These are phyloP conservation scores for Dictyophora rubrovolvata DNA, from an alignment of 768 basidiomycete species.

Conservation along the genomic window DNA sequence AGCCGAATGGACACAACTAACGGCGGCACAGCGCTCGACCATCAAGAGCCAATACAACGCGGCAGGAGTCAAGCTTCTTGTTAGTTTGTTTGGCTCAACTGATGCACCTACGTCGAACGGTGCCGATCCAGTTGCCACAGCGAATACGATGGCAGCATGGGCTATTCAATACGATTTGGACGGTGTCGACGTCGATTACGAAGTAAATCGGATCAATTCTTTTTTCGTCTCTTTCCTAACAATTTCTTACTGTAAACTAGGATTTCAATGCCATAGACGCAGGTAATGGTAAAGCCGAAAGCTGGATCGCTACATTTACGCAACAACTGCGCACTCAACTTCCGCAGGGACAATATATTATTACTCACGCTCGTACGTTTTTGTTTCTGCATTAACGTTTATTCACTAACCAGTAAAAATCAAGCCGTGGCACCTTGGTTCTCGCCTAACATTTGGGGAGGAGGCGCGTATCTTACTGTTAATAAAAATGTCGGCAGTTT, in stretches of 20 bases:
- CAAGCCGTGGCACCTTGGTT: slow-evolving; percentile 39
- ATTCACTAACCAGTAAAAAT: slow-evolving; percentile 15
- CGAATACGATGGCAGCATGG: slow-evolving; percentile 55
- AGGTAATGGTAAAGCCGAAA: slow-evolving; percentile 41
- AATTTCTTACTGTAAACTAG: slow-evolving; percentile 20
- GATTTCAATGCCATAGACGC: slow-evolving; percentile 53
- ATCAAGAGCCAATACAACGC: slow-evolving; percentile 44
- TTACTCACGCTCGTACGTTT: slow-evolving; percentile 26
- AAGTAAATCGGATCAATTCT: slow-evolving; percentile 23
- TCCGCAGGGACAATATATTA: slow-evolving; percentile 24
- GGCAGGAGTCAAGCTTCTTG: slow-evolving; percentile 52
- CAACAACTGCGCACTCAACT: slow-evolving; percentile 26
- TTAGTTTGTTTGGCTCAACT: slow-evolving; percentile 48
- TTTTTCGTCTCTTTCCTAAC: not conserved
- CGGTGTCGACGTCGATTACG: slow-evolving; percentile 70
- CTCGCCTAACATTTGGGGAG: slow-evolving; percentile 23
- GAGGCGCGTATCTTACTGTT: slow-evolving; percentile 32
- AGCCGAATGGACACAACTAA: slow-evolving; percentile 41
- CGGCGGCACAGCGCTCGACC: slow-evolving; percentile 32
- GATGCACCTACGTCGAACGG: slow-evolving; percentile 47
- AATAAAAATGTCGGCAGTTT: slow-evolving; percentile 29
- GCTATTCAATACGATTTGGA: slow-evolving; percentile 53
- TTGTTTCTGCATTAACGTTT: not conserved
- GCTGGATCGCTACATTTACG: slow-evolving; percentile 30
- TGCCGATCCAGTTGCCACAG: slow-evolving; percentile 52